Evolutionary conservation across 2,329 filamentous ascomycete genomes (phyloP).

Genomic region (Arachnopeziza araneosa): DNA sequence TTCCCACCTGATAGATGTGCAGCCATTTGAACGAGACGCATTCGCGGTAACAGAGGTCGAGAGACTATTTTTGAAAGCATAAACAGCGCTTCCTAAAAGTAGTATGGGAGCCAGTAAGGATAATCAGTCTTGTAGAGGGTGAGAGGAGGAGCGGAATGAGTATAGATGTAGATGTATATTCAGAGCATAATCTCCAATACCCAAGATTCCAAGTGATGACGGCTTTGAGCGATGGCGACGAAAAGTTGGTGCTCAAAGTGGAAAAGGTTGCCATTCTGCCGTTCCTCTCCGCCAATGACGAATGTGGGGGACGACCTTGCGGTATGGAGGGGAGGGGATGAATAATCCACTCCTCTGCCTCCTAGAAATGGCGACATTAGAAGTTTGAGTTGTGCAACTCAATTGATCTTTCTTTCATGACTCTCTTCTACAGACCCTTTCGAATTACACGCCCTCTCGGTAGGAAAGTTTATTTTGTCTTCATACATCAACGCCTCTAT

Average conservation of each 20-base stretch:
- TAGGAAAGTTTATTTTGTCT: not conserved
- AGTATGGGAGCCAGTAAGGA: not conserved
- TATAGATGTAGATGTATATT: too few species aligned
- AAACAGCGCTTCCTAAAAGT: conserved; percentile 3
- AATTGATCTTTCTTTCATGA: conserved; percentile 6
- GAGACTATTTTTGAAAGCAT: conserved; percentile 27
- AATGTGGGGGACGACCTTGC: not conserved
- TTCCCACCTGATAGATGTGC: conserved; percentile 34
- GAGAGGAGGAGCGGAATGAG: too few species aligned
- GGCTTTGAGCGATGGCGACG: not conserved
- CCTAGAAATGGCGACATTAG: not conserved
- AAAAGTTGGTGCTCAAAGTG: not conserved
- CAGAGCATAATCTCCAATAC: too few species aligned
- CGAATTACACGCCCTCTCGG: conserved; percentile 1
- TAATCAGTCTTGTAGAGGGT: too few species aligned
- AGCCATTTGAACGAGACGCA: conserved; percentile 40
- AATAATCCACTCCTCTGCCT: not conserved
- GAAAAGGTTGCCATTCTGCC: not conserved
- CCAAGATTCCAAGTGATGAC: too few species aligned
- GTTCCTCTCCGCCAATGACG: conserved; percentile 1
- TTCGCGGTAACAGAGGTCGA: conserved; percentile 26
- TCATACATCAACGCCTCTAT: conserved; percentile 7
- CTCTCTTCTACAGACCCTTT: conserved; percentile 2
- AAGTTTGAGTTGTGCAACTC: not conserved
- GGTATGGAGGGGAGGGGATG: not conserved